Base-by-base conservation (phyloP, 1,139 yeast species). In the Lodderomyces margitis region DNA sequence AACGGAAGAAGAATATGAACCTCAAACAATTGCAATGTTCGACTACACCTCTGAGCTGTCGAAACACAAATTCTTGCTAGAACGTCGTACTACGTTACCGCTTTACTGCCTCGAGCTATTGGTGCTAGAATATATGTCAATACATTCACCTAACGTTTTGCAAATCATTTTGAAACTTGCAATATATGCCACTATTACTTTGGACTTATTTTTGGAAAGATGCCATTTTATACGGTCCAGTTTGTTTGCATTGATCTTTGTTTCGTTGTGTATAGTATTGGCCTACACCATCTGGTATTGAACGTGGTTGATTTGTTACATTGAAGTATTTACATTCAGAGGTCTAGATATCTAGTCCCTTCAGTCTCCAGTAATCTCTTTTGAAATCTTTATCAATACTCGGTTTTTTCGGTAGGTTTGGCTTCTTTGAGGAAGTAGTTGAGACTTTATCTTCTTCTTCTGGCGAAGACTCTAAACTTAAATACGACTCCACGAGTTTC, bases 341-440 rank as follows among this genome's bases (percentile, higher is more conserved):
- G 7, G 4, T 23, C 25, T 28, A 47, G 42, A 61, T 54, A 43
- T 67, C 75, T 40, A 69, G 57, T 2, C 76, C 77, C 51, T 71
- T 71, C 52, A 66, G 75, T 34, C 58, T 54, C 77, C 77, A 71
- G 51, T 64, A 71, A 38, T 68, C 74, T 37, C 77, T 54, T 44
- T 57, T 65, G 9, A 58, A 50, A 25, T 62, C 69, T 43, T 68
- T 70, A 44, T 69, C 70, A 38, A 69, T 51, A 35, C 51, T 31
- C 14, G 40, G 40, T 21, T 41, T 41, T 35, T 23, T 20, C 2
- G 37, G 34, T 3, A 54, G 46, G 31, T 50, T 53, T 6, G 50
- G 42, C 39, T 50, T 52, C 38, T 48, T 56, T 33, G 47, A 43
- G 17, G 38, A 36, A 15, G 36, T 27, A 3, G 42, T 41, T 10